phyloP scores from a whole-genome alignment of 2,329 filamentous ascomycete genomes.

The Fusarium sp. region DNA sequence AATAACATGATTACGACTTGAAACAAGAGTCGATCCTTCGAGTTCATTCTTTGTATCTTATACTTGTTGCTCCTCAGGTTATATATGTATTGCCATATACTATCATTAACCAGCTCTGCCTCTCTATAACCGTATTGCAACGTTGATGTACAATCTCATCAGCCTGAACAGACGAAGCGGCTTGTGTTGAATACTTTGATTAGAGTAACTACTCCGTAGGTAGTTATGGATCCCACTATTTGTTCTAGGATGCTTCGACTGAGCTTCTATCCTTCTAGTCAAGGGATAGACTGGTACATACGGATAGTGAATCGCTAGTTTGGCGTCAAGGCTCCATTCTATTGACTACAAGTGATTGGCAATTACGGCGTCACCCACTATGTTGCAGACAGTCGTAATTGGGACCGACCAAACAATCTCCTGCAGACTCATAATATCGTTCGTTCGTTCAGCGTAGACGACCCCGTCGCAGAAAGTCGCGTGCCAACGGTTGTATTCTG shows the following conservation, averaged over 20 bases:
- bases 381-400: slow-evolving; percentile 13
- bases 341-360: slow-evolving; percentile 12
- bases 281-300: neutral
- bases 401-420: slow-evolving; percentile 13
- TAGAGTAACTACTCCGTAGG: neutral
- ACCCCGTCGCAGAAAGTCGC: neutral
- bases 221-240: neutral
- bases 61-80: neutral
- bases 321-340: slow-evolving; percentile 7
- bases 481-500: neutral
- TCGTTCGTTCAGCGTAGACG: neutral
- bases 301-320: slow-evolving; percentile 14
- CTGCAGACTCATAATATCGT: neutral
- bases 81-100: neutral
- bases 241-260: slow-evolving; percentile 28
- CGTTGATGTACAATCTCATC: neutral
- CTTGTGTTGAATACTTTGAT: neutral
- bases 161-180: neutral
- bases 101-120: neutral
- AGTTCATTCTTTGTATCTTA: neutral
- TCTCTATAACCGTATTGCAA: neutral
- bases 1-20: slow-evolving; percentile 17
- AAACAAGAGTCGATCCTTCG: neutral
- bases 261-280: slow-evolving; percentile 12
- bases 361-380: slow-evolving; percentile 17